Evolutionary conservation across 305 asterid genomes (phyloP), one percentile per base, ranked within the genome.

Genomic region (Solanum hybrid): DNA sequence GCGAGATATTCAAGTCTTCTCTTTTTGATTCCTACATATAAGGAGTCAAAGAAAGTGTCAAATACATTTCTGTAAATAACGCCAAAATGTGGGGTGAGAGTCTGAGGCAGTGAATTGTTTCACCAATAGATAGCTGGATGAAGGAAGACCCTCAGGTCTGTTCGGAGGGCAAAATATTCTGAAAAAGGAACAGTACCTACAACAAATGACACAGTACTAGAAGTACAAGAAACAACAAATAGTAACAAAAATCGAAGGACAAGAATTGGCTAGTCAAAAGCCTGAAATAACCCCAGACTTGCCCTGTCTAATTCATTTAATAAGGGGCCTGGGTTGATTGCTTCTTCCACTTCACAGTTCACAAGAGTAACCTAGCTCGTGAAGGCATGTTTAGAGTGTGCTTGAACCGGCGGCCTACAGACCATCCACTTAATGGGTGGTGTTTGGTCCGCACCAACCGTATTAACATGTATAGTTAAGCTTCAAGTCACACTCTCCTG

Each of bases 11-110:
- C 84, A 81, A 24, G 8, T 27, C 32, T 80, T 89, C 90, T 40
- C 79, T 81, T 71, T 37, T 88, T 31, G 76, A 89, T 88, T 91
- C 92, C 94, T 92, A 89, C 51, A 88, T 31, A 66, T 31, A 56
- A 81, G 82, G 86, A 36, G 42, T 84, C 75, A 31, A 84, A 84
- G 85, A 36, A 35, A 11, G 45, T 19, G 42, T 84, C 75, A 45
- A 17, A 56, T 19, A 84, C 22, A 45, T 84, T 31, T 84, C 76
- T 5, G 19, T 29, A 84, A 51, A 84, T 31, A 51, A 84, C 32
- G 10, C 87, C 75, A 51, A 84, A 82, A 84, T 31, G 10, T 84
- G 42, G 45, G 45, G 76, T 22, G 87, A 51, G 31, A 31, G 36
- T 34, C 75, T 11, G 7, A 84, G 42, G 87, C 42, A 51, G 71